phyloP scores from a whole-genome alignment of 495 filamentous ascomycete genomes.

The Aeminium ludgeri region DNA sequence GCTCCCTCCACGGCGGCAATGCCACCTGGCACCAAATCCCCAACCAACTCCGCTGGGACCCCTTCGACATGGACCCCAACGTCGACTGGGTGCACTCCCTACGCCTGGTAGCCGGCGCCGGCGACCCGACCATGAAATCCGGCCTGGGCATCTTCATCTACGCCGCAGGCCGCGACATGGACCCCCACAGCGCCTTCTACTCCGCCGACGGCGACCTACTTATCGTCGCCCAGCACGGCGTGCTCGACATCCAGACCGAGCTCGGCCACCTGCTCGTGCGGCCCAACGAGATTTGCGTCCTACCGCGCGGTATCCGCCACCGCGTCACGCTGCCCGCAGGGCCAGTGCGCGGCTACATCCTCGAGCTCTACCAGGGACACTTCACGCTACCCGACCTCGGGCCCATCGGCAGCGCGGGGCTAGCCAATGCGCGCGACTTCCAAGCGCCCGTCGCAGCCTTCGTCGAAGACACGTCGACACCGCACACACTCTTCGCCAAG shows the following conservation, averaged over 20 bases:
- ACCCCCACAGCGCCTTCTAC: slow-evolving; percentile 54
- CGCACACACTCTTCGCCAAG: slow-evolving; percentile 52
- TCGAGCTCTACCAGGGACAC: slow-evolving; percentile 75
- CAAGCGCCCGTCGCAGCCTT: slow-evolving; percentile 67
- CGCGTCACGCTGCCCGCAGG: slow-evolving; percentile 49
- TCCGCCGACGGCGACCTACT: slow-evolving; percentile 83
- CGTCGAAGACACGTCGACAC: slow-evolving; percentile 37
- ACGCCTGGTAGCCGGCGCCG: slow-evolving; percentile 62
- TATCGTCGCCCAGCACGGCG: slow-evolving; percentile 70
- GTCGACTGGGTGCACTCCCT: slow-evolving; percentile 69
- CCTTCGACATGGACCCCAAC: slow-evolving; percentile 58
- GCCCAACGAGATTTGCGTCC: slow-evolving; percentile 77
- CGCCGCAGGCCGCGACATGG: slow-evolving; percentile 69
- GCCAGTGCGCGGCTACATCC: slow-evolving; percentile 64
- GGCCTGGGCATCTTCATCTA: slow-evolving; percentile 73
- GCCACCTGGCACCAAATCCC: slow-evolving; percentile 49
- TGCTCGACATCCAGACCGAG: slow-evolving; percentile 74
- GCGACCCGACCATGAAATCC: slow-evolving; percentile 64
- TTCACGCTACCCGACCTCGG: slow-evolving; percentile 76
- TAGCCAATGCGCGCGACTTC: slow-evolving; percentile 81
- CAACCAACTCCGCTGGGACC: slow-evolving; percentile 84
- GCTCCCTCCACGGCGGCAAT: slow-evolving; percentile 24
- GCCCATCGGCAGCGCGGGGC: slow-evolving; percentile 72
- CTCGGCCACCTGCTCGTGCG: slow-evolving; percentile 65
- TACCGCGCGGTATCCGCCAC: slow-evolving; percentile 71